Conservation (phyloP, 148 eudicot genomes). For the Gaultheria prostrata region DNA sequence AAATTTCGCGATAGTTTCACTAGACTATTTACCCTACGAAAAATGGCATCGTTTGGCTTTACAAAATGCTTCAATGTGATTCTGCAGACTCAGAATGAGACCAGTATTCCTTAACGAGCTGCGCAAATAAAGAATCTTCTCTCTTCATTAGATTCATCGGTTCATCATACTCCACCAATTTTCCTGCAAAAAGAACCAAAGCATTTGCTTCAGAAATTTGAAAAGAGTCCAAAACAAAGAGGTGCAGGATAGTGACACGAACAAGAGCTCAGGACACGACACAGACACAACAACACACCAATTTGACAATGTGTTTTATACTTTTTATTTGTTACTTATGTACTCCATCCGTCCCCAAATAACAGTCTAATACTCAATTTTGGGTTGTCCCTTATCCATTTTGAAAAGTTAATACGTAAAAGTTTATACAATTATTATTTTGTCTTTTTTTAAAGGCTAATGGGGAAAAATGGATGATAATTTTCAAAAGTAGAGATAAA, state of each 20-base stretch:
- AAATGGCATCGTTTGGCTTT: neutral
- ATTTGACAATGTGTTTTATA: neutral
- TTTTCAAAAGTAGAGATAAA: too few species aligned
- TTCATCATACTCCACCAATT: slow-evolving; percentile 77
- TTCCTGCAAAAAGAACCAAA: slow-evolving; percentile 40
- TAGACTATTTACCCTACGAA: neutral
- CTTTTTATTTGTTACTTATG: neutral
- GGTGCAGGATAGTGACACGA: neutral
- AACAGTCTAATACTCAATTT: too few species aligned
- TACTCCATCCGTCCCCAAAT: too few species aligned
- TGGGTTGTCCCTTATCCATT: too few species aligned
- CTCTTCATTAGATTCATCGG: slow-evolving; percentile 72
- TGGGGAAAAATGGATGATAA: too few species aligned
- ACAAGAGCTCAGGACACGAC: neutral
- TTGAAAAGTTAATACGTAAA: too few species aligned
- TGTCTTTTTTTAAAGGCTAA: too few species aligned
- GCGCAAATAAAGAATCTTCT: slow-evolving; percentile 72
- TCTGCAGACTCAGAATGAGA: slow-evolving; percentile 72
- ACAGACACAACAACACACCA: neutral
- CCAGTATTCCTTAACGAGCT: slow-evolving; percentile 90
- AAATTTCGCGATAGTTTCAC: neutral
- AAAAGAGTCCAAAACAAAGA: neutral
- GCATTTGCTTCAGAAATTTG: neutral
- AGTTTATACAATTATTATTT: too few species aligned
- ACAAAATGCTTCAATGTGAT: slow-evolving; percentile 30